phyloP scores from a whole-genome alignment of 176 grass and related monocot species.

The Raddia distichophylla region DNA sequence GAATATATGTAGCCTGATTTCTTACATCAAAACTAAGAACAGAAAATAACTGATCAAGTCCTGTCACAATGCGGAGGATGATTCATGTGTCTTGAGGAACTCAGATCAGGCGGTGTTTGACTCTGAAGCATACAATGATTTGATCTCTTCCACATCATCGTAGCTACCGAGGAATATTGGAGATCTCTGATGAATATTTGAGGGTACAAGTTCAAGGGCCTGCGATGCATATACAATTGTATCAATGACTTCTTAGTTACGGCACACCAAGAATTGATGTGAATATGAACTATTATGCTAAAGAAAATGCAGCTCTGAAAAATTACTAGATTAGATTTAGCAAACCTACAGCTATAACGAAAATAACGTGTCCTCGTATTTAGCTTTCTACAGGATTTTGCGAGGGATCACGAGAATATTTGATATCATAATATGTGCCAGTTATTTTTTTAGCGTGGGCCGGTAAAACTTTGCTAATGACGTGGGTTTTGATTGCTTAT shows the following conservation, averaged over 20 bases:
- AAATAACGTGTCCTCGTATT: not conserved
- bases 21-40: conserved; percentile 1
- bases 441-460: too few relatives aligned
- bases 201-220: conserved; percentile 80
- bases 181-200: conserved; percentile 75
- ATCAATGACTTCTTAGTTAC: not conserved
- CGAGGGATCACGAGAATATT: not conserved
- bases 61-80: not conserved
- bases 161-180: conserved; percentile 95
- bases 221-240: conserved; percentile 37
- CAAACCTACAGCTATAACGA: not conserved
- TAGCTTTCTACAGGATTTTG: not conserved
- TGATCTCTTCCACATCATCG: conserved; percentile 88
- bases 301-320: not conserved
- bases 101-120: conserved; percentile 33
- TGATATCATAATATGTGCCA: not conserved
- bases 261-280: not conserved
- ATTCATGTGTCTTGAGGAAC: not conserved
- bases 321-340: not conserved
- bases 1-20: not conserved
- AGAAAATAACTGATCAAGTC: conserved; percentile 11
- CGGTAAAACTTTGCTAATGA: not conserved
- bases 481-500: not conserved
- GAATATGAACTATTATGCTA: not conserved
- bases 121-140: conserved; percentile 73